A percentile compares a stretch with the other conserved stretches of the same genome.
These are phyloP conservation scores for Rhynchosporium graminicola DNA, from an alignment of 2,329 filamentous ascomycete genomes.

Conservation along the genomic window DNA sequence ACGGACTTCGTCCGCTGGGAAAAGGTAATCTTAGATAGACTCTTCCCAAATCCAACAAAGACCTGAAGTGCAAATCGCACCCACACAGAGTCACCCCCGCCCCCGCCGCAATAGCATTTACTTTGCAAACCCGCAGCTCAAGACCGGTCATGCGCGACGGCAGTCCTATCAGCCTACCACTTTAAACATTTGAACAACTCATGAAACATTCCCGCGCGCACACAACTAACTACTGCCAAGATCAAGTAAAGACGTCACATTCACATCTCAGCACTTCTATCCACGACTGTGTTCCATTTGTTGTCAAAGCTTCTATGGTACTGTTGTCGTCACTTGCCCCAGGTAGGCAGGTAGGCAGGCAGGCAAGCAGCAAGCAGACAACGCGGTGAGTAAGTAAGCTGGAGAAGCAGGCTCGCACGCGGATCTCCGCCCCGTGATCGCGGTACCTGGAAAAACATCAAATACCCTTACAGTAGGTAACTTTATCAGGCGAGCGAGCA, in stretches of 20 bases:
- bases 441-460: not conserved
- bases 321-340: not conserved
- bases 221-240: slow-evolving; percentile 13
- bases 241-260: slow-evolving; percentile 13
- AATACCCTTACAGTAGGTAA: too few relatives aligned
- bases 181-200: slow-evolving; percentile 23
- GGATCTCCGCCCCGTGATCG: slow-evolving; percentile 20
- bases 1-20: too few relatives aligned
- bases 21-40: too few relatives aligned
- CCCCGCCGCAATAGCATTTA: not conserved
- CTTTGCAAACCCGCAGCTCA: not conserved
- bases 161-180: slow-evolving; percentile 13
- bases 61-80: too few relatives aligned
- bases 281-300: slow-evolving; percentile 7
- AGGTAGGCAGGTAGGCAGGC: too few relatives aligned
- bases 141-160: slow-evolving; percentile 17
- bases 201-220: slow-evolving; percentile 23
- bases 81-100: not conserved
- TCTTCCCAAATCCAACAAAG: too few relatives aligned
- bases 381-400: too few relatives aligned
- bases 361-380: too few relatives aligned
- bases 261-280: slow-evolving; percentile 12
- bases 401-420: not conserved
- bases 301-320: not conserved
- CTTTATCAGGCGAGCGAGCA: slow-evolving; percentile 8